phyloP scores from a whole-genome alignment of 306 rosid genomes.

The Quercus mongolica region DNA sequence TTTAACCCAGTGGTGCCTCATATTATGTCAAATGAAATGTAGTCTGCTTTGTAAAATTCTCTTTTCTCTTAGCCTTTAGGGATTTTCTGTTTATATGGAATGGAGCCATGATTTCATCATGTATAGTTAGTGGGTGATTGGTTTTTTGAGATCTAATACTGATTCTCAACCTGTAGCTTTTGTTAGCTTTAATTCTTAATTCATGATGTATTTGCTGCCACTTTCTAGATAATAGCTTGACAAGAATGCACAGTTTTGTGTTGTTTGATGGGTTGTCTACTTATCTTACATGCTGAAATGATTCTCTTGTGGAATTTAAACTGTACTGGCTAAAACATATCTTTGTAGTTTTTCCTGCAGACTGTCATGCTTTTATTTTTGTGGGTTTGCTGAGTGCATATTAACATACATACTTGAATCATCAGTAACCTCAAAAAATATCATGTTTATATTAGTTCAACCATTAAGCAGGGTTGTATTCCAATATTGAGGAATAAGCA shows the following conservation, averaged over 20 bases:
- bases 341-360: too few species aligned
- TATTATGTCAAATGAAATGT: neutral
- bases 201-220: constrained; percentile 22
- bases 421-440: neutral
- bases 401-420: too few species aligned
- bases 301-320: too few species aligned
- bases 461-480: neutral
- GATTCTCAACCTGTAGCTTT: constrained; percentile 10
- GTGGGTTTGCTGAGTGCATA: too few species aligned
- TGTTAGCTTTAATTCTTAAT: constrained; percentile 15
- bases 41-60: neutral
- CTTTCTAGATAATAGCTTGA: constrained; percentile 13
- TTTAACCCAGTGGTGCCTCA: neutral
- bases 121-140: neutral
- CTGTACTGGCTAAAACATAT: too few species aligned
- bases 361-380: too few species aligned
- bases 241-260: neutral
- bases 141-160: constrained; percentile 3
- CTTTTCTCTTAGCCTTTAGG: neutral
- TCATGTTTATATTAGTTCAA: neutral
- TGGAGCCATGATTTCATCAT: neutral
- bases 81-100: neutral
- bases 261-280: neutral
- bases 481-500: neutral
- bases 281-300: neutral